These are phyloP conservation scores for Dovyalis caffra DNA, from an alignment of 345 rosid species.

Conservation along the genomic window DNA sequence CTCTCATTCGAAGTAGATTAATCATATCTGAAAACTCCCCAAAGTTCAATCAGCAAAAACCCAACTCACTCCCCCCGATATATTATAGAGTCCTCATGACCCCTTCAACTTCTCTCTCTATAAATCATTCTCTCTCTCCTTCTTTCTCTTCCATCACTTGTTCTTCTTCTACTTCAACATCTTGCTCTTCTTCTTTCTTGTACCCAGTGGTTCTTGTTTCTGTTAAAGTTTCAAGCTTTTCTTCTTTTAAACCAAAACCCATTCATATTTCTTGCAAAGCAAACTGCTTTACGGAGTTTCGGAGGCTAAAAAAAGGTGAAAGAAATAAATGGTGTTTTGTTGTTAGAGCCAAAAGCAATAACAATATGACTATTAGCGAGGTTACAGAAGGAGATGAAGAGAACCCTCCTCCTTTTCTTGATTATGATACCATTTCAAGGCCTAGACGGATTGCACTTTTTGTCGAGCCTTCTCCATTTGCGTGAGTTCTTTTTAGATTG, in stretches of 20 bases:
- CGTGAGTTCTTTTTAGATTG: conserved; percentile 49
- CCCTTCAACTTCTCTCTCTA: conserved; percentile 51
- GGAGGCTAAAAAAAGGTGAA: neutral
- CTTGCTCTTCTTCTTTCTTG: conserved; percentile 21
- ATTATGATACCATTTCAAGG: conserved; percentile 45
- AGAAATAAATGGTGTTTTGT: conserved; percentile 17
- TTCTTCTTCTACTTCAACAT: conserved; percentile 21
- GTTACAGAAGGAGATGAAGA: conserved; percentile 49
- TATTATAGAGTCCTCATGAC: conserved; percentile 9
- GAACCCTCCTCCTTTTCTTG: conserved; percentile 46
- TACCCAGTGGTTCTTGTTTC: conserved; percentile 23
- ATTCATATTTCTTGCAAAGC: conserved; percentile 24
- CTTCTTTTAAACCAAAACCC: conserved; percentile 31
- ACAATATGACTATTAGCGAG: conserved; percentile 55
- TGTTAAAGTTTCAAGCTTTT: conserved; percentile 19
- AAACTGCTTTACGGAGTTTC: neutral
- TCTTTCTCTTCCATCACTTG: conserved; percentile 18
- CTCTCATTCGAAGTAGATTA: neutral
- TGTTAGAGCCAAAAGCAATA: conserved; percentile 20
- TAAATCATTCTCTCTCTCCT: conserved; percentile 46
- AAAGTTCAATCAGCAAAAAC: neutral
- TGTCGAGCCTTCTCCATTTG: conserved; percentile 96
- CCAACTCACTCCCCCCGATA: neutral
- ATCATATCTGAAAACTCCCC: neutral
- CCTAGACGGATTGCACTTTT: conserved; percentile 93